Percentiles rank a stretch among this genome's conserved stretches.
Conservation (phyloP, 257 asterid species). For the Capsicum baccatum region DNA sequence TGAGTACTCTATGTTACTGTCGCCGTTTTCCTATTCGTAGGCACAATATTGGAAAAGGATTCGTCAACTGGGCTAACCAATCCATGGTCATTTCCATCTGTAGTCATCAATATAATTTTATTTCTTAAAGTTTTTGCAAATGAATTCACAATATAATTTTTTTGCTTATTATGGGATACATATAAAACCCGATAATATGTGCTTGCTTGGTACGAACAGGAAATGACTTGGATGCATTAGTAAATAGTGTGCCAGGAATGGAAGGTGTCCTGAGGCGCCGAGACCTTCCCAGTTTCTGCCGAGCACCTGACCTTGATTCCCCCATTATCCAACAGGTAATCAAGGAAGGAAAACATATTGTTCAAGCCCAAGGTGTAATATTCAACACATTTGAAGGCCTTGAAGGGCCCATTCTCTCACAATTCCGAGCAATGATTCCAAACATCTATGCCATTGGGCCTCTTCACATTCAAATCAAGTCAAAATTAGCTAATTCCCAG, state of each 20-base stretch:
- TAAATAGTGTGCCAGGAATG: slow-evolving; percentile 33
- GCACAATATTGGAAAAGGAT: not conserved
- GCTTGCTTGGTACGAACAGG: slow-evolving; percentile 8
- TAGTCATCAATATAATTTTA: not conserved
- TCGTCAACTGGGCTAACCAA: not conserved
- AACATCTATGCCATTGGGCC: slow-evolving; percentile 37
- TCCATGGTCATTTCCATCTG: not conserved
- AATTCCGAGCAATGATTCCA: slow-evolving; percentile 27
- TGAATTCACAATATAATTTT: not conserved
- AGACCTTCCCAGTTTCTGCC: slow-evolving; percentile 37
- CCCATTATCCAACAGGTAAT: slow-evolving; percentile 8
- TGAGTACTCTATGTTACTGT: not conserved
- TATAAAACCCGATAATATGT: not conserved
- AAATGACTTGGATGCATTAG: slow-evolving; percentile 31
- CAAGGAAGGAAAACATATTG: slow-evolving; percentile 22
- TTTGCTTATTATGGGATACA: not conserved
- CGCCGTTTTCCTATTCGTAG: not conserved
- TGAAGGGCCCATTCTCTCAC: slow-evolving; percentile 3
- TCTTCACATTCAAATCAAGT: slow-evolving; percentile 27
- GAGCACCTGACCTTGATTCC: not conserved
- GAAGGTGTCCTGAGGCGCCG: slow-evolving; percentile 34
- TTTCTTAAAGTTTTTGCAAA: not conserved
- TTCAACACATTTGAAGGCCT: too few relatives aligned
- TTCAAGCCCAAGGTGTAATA: slow-evolving; percentile 35
- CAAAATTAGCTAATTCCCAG: not conserved